These are phyloP conservation scores for Raffaelea ambrosiae DNA, from an alignment of 2,329 filamentous ascomycete species.

Conservation along the genomic window DNA sequence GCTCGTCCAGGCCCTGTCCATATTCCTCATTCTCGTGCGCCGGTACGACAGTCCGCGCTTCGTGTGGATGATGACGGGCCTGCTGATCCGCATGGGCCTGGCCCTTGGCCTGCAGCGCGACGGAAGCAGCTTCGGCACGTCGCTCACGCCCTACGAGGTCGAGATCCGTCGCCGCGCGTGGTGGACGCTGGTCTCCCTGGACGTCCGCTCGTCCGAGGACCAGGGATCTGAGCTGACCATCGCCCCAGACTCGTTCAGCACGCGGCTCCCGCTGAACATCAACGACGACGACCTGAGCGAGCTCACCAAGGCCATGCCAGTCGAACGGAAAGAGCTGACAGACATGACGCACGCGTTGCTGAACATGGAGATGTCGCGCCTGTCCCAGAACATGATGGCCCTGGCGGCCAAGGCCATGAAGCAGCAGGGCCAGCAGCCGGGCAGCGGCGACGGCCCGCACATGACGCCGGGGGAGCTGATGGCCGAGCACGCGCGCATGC, in stretches of 20 bases:
- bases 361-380: slow-evolving; percentile 25
- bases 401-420: slow-evolving; percentile 5
- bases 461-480: slow-evolving; percentile 16
- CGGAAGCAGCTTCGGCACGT: slow-evolving; percentile 30
- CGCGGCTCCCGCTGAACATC: slow-evolving; percentile 45
- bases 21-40: slow-evolving; percentile 44
- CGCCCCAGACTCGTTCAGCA: slow-evolving; percentile 32
- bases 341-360: slow-evolving; percentile 40
- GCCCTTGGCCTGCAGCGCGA: slow-evolving; percentile 54
- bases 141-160: slow-evolving; percentile 47
- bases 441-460: not conserved
- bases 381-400: slow-evolving; percentile 29
- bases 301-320: slow-evolving; percentile 35
- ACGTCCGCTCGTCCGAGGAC: slow-evolving; percentile 46
- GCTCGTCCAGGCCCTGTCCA: slow-evolving; percentile 48
- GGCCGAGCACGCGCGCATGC: slow-evolving; percentile 31
- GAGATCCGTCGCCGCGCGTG: slow-evolving; percentile 54
- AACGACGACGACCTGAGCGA: slow-evolving; percentile 42
- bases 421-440: not conserved
- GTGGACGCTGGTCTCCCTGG: slow-evolving; percentile 51
- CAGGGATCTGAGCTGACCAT: slow-evolving; percentile 33
- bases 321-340: slow-evolving; percentile 40
- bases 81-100: slow-evolving; percentile 50
- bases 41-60: slow-evolving; percentile 41
- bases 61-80: slow-evolving; percentile 51